phyloP scores from a whole-genome alignment of 768 basidiomycete genomes.

The Panellus pusillus region DNA sequence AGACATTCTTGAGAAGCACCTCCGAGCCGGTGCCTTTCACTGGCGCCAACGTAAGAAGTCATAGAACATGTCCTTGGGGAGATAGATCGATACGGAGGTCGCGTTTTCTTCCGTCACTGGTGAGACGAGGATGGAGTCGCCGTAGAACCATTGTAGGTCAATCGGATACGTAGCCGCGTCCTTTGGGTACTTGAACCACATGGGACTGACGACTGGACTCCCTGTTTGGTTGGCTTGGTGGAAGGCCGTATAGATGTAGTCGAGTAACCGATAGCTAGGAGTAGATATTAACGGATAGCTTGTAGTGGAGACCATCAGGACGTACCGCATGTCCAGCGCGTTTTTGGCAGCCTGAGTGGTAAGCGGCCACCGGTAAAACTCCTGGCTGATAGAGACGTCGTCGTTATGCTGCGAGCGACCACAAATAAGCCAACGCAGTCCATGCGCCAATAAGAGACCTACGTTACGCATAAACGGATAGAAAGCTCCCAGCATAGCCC shows the following conservation, averaged over 20 bases:
- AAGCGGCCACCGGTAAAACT: conserved; percentile 65
- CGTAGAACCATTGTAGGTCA: conserved; percentile 71
- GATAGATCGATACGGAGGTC: conserved; percentile 59
- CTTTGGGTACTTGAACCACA: conserved; percentile 68
- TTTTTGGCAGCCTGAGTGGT: conserved; percentile 60
- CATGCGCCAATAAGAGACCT: conserved; percentile 22
- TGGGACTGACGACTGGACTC: conserved; percentile 63
- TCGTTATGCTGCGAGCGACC: conserved; percentile 12
- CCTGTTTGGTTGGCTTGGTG: conserved; percentile 57
- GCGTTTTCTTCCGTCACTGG: conserved; percentile 64
- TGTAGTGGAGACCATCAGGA: neutral
- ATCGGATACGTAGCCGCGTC: conserved; percentile 58
- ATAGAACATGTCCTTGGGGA: conserved; percentile 67
- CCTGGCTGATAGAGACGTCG: conserved; percentile 55
- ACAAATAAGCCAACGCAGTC: neutral
- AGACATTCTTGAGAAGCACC: conserved; percentile 46
- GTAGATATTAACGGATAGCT: neutral
- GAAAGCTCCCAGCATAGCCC: conserved; percentile 78
- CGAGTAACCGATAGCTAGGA: conserved; percentile 61
- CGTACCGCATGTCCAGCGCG: conserved; percentile 61
- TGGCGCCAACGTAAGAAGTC: conserved; percentile 54
- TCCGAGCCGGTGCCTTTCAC: conserved; percentile 48
- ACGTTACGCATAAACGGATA: conserved; percentile 81
- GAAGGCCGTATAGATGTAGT: conserved; percentile 73
- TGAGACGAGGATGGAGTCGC: conserved; percentile 64